These are phyloP conservation scores for Crucihimalaya himalaica DNA, from an alignment of 345 rosid species.

Conservation along the genomic window DNA sequence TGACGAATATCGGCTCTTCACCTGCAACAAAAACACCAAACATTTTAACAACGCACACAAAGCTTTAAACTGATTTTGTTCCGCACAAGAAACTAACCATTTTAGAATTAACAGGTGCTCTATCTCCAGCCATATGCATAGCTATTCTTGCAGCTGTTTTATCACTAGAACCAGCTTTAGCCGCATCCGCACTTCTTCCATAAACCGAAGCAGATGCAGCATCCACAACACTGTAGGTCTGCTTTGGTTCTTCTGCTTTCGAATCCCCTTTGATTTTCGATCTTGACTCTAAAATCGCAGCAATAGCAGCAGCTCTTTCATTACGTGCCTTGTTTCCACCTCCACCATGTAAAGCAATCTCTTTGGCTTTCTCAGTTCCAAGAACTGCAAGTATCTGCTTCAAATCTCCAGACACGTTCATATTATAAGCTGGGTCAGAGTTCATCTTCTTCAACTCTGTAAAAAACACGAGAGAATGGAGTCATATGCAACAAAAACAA, in stretches of 20 bases:
- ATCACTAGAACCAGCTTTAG: conserved; percentile 77
- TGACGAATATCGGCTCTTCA: conserved; percentile 80
- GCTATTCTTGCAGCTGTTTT: conserved; percentile 94
- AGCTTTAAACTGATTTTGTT: background rate
- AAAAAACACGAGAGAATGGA: conserved; percentile 19
- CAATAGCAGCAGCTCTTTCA: conserved; percentile 93
- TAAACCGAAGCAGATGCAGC: conserved; percentile 97
- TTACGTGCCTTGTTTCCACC: conserved; percentile 94
- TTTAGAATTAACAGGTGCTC: conserved; percentile 78
- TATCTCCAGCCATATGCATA: conserved; percentile 97
- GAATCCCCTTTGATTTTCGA: conserved; percentile 66
- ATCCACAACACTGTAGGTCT: conserved; percentile 78
- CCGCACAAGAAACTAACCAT: conserved; percentile 54
- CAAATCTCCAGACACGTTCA: conserved; percentile 76
- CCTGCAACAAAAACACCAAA: conserved; percentile 44
- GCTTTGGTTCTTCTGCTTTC: conserved; percentile 54
- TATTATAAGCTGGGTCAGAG: conserved; percentile 76
- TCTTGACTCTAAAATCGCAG: conserved; percentile 79
- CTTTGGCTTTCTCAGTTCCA: conserved; percentile 88
- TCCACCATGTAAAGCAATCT: conserved; percentile 88
- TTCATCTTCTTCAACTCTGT: conserved; percentile 68
- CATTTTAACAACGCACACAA: background rate
- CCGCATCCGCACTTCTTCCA: conserved; percentile 94
- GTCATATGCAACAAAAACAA: background rate
- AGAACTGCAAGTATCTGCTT: conserved; percentile 86